Conservation (phyloP, 2,329 filamentous ascomycete genomes). For the Nannizzia gypsea region DNA sequence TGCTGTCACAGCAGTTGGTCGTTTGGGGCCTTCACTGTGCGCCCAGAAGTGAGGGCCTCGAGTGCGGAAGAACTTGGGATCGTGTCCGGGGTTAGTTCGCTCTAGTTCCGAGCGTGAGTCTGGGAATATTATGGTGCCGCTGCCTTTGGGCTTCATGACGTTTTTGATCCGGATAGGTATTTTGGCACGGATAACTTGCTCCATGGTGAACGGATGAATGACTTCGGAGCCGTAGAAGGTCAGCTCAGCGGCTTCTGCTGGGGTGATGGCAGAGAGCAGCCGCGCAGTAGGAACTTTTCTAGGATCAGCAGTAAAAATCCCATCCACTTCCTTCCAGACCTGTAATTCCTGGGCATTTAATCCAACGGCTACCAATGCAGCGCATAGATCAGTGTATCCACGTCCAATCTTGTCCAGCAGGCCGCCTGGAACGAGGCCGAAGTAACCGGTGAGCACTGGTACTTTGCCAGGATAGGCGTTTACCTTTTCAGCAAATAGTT, state of each 20-base stretch:
- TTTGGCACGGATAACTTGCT: constrained; percentile 60
- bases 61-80: constrained; percentile 43
- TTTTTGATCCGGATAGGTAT: constrained; percentile 61
- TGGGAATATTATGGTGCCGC: constrained; percentile 59
- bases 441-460: constrained; percentile 83
- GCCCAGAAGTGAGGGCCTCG: constrained; percentile 37
- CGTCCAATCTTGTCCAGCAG: constrained; percentile 84
- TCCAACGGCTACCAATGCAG: constrained; percentile 80
- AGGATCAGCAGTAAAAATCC: constrained; percentile 79
- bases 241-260: constrained; percentile 86
- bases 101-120: constrained; percentile 49
- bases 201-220: constrained; percentile 98
- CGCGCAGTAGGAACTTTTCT: constrained; percentile 86
- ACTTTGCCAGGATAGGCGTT: constrained; percentile 54
- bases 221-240: constrained; percentile 93
- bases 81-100: constrained; percentile 41
- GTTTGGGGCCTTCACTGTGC: constrained; percentile 51
- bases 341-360: constrained; percentile 80
- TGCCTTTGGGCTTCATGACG: constrained; percentile 53
- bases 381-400: constrained; percentile 93
- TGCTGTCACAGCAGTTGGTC: constrained; percentile 85
- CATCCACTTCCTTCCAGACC: constrained; percentile 98
- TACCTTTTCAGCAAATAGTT: constrained; percentile 52
- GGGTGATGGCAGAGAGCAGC: constrained; percentile 78
- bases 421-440: constrained; percentile 82